Evolutionary conservation across 495 filamentous ascomycete species (phyloP), one percentile per base, ranked within the genome.

Genomic region (Aspergillus conjunctus): DNA sequence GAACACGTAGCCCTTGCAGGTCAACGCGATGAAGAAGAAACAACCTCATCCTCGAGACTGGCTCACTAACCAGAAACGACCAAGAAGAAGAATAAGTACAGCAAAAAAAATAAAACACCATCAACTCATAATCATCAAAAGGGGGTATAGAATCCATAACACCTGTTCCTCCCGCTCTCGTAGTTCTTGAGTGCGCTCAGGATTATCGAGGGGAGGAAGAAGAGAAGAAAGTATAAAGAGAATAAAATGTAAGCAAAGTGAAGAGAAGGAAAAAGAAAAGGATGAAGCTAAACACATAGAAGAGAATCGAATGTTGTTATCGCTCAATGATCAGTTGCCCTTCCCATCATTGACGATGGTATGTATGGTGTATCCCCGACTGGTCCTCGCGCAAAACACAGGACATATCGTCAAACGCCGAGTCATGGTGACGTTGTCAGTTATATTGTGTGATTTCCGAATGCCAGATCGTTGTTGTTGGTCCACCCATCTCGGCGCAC

Each of bases 101-200:
- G 4, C 15, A 45, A 50, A 60, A 49, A 48, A 60, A 49, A 37
- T 30, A 54, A 39, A 59, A 17, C 33, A 52, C 33, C 71, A 61
- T 77, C 62, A 71, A 71, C 68, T 75, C 74, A 52, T 77, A 67
- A 66, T 67, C 61, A 57, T 55, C 59, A 68, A 53, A 62, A 61
- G 61, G 45, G 71, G 73, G 71, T 75, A 74, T 77, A 74, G 63
- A 59, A 55, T 63, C 60, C 64, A 58, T 62, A 68, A 68, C 62
- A 63, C 59, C 59, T 55, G 49, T 32, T 22, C 52, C 26, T 52
- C 59, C 54, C 33, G 14, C 68, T 62, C 44, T 49, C 18, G 4
- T 48, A 34, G 5, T 32, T 64, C 58, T 56, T 30, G 66, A 58
- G 52, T 31, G 54, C 56, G 54, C 57, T 68, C 69, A 21, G 62